phyloP scores from a whole-genome alignment of 768 basidiomycete genomes.

The Hebeloma cylindrosporum region DNA sequence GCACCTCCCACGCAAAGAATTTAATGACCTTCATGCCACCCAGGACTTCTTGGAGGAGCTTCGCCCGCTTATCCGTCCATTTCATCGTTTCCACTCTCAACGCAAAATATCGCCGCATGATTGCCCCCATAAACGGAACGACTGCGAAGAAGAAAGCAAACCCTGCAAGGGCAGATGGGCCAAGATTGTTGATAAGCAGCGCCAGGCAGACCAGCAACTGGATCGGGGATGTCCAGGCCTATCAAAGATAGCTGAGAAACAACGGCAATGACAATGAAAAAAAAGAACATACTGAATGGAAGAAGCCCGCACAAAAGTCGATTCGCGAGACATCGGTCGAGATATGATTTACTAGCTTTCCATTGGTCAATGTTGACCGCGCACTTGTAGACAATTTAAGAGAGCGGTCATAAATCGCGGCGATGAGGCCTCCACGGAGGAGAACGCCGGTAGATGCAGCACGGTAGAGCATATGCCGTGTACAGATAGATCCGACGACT shows the following conservation, averaged over 20 bases:
- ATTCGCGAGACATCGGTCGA: conserved; percentile 88
- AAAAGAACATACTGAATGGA: conserved; percentile 54
- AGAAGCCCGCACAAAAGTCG: conserved; percentile 79
- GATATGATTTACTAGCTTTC: conserved; percentile 91
- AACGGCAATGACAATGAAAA: too few species aligned
- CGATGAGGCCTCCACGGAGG: conserved; percentile 82
- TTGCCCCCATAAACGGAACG: conserved; percentile 67
- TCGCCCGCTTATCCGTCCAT: conserved; percentile 90
- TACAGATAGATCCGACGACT: conserved; percentile 58
- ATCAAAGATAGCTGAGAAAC: background rate
- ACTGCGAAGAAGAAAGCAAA: conserved; percentile 62
- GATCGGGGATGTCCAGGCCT: conserved; percentile 70
- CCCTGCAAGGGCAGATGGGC: conserved; percentile 54
- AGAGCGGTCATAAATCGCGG: conserved; percentile 80
- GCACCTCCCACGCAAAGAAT: conserved; percentile 84
- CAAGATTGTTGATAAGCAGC: conserved; percentile 71
- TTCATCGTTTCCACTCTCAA: conserved; percentile 72
- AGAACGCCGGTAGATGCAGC: conserved; percentile 72
- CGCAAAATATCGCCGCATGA: conserved; percentile 71
- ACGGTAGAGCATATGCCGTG: conserved; percentile 83
- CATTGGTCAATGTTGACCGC: conserved; percentile 77
- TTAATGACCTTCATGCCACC: conserved; percentile 92
- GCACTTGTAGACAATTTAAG: conserved; percentile 75
- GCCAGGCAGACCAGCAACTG: conserved; percentile 74
- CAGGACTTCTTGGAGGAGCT: conserved; percentile 85